A percentile compares a stretch with the other conserved stretches of the same genome.
These are phyloP conservation scores for Trichomonascaceae sp. DNA, from an alignment of 1,139 yeast genomes.

Conservation along the genomic window DNA sequence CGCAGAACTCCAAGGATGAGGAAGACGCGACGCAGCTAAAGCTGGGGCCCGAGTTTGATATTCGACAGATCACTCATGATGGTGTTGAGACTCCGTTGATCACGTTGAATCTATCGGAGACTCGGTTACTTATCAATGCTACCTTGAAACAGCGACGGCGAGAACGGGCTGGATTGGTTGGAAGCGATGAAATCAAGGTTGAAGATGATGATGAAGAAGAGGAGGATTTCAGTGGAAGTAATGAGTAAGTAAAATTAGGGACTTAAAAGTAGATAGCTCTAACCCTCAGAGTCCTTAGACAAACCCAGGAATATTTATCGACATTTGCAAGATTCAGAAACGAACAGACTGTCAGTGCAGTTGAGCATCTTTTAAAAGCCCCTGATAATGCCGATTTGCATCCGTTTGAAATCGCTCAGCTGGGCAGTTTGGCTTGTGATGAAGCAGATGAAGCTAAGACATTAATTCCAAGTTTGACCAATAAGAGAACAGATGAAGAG, in stretches of 20 bases:
- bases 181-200: conserved; percentile 34
- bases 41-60: conserved; percentile 88
- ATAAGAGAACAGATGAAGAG: conserved; percentile 80
- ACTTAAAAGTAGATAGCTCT: conserved; percentile 16
- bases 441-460: conserved; percentile 98
- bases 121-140: conserved; percentile 82
- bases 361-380: conserved; percentile 74
- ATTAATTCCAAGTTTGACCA: conserved; percentile 76
- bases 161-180: conserved; percentile 39
- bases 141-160: conserved; percentile 75
- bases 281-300: conserved; percentile 60
- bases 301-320: conserved; percentile 82
- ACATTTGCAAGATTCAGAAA: conserved; percentile 87
- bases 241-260: conserved; percentile 32
- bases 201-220: conserved; percentile 34
- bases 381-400: conserved; percentile 65
- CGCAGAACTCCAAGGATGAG: conserved; percentile 51
- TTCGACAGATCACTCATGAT: conserved; percentile 70
- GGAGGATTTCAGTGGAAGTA: conserved; percentile 36
- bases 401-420: conserved; percentile 93
- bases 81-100: conserved; percentile 74
- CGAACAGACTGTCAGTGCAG: conserved; percentile 89
- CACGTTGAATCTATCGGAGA: conserved; percentile 82
- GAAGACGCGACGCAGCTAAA: conserved; percentile 85
- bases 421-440: conserved; percentile 81